Conservation (phyloP, 1,284 basidiomycete species). For the Entoloma clypeatum region DNA sequence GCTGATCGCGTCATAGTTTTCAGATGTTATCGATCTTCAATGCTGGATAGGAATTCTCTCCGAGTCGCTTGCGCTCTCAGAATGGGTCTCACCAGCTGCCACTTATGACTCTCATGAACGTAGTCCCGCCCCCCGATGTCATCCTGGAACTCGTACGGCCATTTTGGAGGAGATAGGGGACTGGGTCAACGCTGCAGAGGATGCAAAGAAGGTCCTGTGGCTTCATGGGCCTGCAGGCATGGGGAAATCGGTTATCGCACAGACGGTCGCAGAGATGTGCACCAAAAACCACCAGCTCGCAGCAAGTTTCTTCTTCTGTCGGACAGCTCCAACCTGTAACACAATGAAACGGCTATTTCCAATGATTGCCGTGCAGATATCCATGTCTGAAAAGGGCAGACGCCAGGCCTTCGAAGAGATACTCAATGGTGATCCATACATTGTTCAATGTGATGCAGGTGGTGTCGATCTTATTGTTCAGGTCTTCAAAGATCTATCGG, state of each 20-base stretch:
- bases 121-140: slow-evolving; percentile 8
- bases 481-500: too few species aligned
- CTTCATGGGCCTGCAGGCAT: slow-evolving; percentile 3
- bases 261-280: neutral
- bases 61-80: neutral
- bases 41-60: too few species aligned
- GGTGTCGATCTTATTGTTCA: too few species aligned
- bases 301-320: slow-evolving; percentile 1
- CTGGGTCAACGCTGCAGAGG: slow-evolving; percentile 3
- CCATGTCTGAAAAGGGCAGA: too few species aligned
- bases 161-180: slow-evolving; percentile 5
- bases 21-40: too few species aligned
- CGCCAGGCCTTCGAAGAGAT: too few species aligned
- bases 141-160: slow-evolving; percentile 10
- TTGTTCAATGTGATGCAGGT: too few species aligned
- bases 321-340: neutral
- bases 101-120: slow-evolving; percentile 12
- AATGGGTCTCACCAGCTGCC: slow-evolving; percentile 6
- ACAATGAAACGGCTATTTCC: neutral
- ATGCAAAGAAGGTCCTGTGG: neutral
- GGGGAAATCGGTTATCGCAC: slow-evolving; percentile 2
- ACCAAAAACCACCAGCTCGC: neutral
- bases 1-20: too few species aligned
- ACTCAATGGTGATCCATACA: too few species aligned
- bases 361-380: too few species aligned